Base-by-base conservation (phyloP, 768 basidiomycete genomes). In the Termitomyces sp. region DNA sequence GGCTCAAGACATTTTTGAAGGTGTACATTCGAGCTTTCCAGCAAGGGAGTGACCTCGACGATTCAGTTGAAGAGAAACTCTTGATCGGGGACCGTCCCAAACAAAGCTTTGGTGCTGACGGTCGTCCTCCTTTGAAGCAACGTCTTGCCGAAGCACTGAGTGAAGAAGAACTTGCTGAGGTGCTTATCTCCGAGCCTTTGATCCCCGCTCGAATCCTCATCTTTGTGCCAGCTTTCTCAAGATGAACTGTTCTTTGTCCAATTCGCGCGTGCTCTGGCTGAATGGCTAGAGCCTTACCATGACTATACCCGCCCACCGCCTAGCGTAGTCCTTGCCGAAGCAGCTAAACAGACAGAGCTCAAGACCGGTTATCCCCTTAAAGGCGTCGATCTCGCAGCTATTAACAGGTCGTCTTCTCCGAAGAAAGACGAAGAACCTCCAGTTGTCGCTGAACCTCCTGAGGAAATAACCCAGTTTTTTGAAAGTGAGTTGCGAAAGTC, bases 1-100 rank as follows among this genome's bases (percentile, higher is more conserved):
- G 91, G 91, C 70, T 94, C 17, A 75, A 72, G 62, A 73, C 79
- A 9, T 87, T 90, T 72, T 71, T 93, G 50, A 86, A 87, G 65
- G 72, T 87, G 23, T 95, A 94, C 62, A 88, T 92, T 62, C 78
- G 84, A 53, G 82, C 83, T 49, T 81, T 91, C 68, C 85, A 89
- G 62, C 83, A 87, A 67, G 86, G 85, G 31, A 89, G 88, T 61
- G 89, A 93, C 63, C 73, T 92, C 44, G 87, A 91, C 63, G 87
- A 90, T 60, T 83, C 78, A 0, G 87, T 89, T 0, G 89, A 92
- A 68, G 89, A 91, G 63, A 91, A 89, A 63, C 75, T 91, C 11
- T 75, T 91, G 42, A 85, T 90, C 56, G 88, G 90, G 26, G 90
- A 92, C 70, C 79, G 88, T 26, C 88, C 88, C 3, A 90, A 87